Evolutionary conservation across 805 yeast species (phyloP).

Genomic region (Vanderwaltozyma tropicalis): DNA sequence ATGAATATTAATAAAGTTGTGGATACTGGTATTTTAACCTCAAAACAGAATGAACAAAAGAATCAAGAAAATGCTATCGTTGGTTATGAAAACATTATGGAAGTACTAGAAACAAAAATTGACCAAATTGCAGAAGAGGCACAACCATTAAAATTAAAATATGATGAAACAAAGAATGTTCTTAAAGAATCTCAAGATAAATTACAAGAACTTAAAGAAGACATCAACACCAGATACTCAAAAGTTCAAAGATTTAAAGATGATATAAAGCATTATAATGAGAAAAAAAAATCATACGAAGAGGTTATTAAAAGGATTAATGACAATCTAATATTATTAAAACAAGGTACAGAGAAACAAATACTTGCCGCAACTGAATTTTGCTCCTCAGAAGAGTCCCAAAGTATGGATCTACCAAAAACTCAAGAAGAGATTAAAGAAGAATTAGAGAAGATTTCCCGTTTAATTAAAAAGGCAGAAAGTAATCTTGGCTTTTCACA

Average conservation of each 20-base stretch:
- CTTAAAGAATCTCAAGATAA: conserved; percentile 5
- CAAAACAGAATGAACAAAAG: conserved; percentile 15
- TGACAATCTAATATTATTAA: conserved; percentile 20
- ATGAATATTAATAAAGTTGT: conserved; percentile 20
- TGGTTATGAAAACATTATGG: conserved; percentile 19
- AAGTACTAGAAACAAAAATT: conserved; percentile 17
- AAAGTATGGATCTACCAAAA: conserved; percentile 30
- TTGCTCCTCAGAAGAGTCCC: conserved; percentile 41
- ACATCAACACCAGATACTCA: conserved; percentile 7
- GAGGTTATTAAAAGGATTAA: conserved; percentile 16
- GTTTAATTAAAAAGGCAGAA: conserved; percentile 43
- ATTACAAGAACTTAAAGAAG: conserved; percentile 11
- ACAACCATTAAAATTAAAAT: conserved; percentile 11
- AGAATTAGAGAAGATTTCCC: conserved; percentile 39
- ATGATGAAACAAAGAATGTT: conserved; percentile 10
- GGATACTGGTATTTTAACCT: conserved; percentile 21
- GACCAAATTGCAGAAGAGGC: conserved; percentile 12
- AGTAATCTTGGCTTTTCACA: conserved; percentile 42
- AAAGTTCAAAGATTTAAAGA: conserved; percentile 17
- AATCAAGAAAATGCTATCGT: conserved; percentile 18
- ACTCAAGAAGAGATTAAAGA: conserved; percentile 38
- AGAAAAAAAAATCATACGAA: conserved; percentile 10
- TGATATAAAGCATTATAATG: conserved; percentile 18
- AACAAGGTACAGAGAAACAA: conserved; percentile 23
- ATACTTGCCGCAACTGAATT: conserved; percentile 28